Percentiles rank a stretch among this genome's conserved stretches.
Evolutionary conservation across 768 basidiomycete species (phyloP).

Genomic region (Aureoboletus auriporus): DNA sequence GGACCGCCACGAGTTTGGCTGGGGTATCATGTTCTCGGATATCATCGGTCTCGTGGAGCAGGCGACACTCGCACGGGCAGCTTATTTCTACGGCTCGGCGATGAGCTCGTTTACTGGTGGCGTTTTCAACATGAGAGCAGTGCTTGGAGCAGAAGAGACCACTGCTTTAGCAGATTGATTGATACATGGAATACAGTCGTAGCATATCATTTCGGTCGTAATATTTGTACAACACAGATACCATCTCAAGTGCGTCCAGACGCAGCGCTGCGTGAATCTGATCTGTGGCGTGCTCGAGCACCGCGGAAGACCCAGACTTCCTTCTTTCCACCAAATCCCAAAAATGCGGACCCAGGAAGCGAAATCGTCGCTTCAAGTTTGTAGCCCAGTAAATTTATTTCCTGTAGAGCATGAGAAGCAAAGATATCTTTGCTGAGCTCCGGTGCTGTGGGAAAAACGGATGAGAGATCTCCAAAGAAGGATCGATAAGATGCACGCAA

Average conservation of each 20-base stretch:
- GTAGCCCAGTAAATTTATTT: constrained; percentile 53
- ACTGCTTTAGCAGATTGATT: constrained; percentile 33
- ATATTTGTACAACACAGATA: constrained; percentile 12
- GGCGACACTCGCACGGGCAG: constrained; percentile 30
- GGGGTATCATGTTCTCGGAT: constrained; percentile 39
- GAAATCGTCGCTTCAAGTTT: constrained; percentile 65
- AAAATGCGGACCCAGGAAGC: constrained; percentile 40
- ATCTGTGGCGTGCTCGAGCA: constrained; percentile 23
- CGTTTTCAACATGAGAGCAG: constrained; percentile 35
- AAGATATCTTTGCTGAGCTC: constrained; percentile 52
- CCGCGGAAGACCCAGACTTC: constrained; percentile 69
- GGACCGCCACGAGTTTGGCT: constrained; percentile 36
- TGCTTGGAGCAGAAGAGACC: constrained; percentile 30
- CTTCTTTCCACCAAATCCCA: constrained; percentile 40
- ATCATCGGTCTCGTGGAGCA: constrained; percentile 39
- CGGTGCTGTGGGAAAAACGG: constrained; percentile 25
- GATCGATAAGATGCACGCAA: constrained; percentile 4
- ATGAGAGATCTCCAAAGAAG: constrained; percentile 1
- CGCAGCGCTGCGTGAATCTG: constrained; percentile 24
- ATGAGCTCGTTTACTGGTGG: constrained; percentile 39
- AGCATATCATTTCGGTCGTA: not conserved
- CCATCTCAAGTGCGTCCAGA: constrained; percentile 17
- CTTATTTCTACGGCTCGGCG: constrained; percentile 37
- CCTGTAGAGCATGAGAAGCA: constrained; percentile 58
- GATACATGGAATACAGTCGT: not conserved